These are phyloP conservation scores for Agaricus subrufescens DNA, from an alignment of 768 basidiomycete genomes.

Conservation along the genomic window DNA sequence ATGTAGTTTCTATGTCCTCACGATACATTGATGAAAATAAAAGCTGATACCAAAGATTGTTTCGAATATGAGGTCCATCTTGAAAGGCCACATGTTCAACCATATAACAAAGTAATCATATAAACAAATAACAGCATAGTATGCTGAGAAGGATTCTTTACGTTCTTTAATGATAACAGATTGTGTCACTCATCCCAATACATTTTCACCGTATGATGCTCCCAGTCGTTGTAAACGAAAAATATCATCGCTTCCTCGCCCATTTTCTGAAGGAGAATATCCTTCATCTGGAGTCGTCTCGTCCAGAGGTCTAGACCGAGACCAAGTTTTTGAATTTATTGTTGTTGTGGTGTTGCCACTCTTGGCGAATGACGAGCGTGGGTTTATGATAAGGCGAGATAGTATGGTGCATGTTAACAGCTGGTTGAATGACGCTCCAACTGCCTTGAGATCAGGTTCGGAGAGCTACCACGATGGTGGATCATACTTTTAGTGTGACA, in stretches of 20 bases:
- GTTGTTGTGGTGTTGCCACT: not conserved
- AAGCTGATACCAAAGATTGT: too few species aligned
- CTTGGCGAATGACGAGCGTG: conserved; percentile 16
- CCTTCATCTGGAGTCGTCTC: not conserved
- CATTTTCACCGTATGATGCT: too few species aligned
- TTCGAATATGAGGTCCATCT: too few species aligned
- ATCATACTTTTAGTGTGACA: not conserved
- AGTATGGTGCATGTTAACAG: conserved; percentile 23
- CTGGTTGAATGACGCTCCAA: conserved; percentile 27
- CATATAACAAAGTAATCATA: too few species aligned
- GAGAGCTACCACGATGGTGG: conserved; percentile 13
- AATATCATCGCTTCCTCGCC: not conserved
- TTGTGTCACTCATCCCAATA: too few species aligned
- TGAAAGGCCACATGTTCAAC: too few species aligned
- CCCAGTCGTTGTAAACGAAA: not conserved
- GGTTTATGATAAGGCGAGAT: conserved; percentile 26
- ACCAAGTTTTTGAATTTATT: not conserved
- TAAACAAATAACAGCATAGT: too few species aligned
- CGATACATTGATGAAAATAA: too few species aligned
- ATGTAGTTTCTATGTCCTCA: too few species aligned
- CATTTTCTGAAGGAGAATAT: too few species aligned
- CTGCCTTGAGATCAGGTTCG: conserved; percentile 20
- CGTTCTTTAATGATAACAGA: too few species aligned
- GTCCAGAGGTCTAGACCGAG: not conserved
- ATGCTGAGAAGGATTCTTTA: too few species aligned